Base-by-base conservation (phyloP, 2,329 filamentous ascomycete genomes). In the Paecilomyces sp. region DNA sequence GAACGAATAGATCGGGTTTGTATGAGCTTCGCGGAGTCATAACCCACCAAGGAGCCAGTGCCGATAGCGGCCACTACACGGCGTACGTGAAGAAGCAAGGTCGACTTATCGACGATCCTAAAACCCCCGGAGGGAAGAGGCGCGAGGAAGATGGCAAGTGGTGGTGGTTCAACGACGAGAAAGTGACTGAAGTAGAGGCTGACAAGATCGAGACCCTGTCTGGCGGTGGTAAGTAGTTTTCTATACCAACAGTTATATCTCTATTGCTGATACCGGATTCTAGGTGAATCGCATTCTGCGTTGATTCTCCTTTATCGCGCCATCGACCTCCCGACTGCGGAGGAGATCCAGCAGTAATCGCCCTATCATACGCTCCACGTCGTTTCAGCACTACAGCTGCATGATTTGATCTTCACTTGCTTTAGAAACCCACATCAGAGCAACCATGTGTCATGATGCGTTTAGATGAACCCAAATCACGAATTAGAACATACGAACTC, bases 121-220 rank as follows among this genome's bases (percentile, higher is more conserved):
- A 87, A 69, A 90, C 88, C 22, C 70, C 70, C 13, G 72, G 71
- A 22, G 91, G 90, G 65, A 90, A 91, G 79, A 81, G 85, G 68
- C 86, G 85, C 58, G 86, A 89, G 70, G 91, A 96, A 71, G 91
- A 96, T 71, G 92, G 90, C 66, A 96, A 92, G 69, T 99, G 94
- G 94, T 99, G 94, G 93, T 99, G 94, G 93, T 99, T 99, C 83
- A 97, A 99, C 75, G 94, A 99, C 70, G 93, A 99, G 72, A 95
- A 92, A 79, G 94, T 99, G 34, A 87, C 89, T 13, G 94, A 99
- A 79, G 94, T 99, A 30, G 86, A 91, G 15, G 81, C 85, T 28
- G 93, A 97, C 68, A 94, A 96, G 80, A 95, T 99, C 65, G 90
- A 93, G 72, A 89, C 88, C 3, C 83, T 99, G 57, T 85, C 92